A percentile compares a stretch with the other conserved stretches of the same genome.
These are phyloP conservation scores for Rutstroemia sp. DNA, from an alignment of 2,329 filamentous ascomycete species.

Conservation along the genomic window DNA sequence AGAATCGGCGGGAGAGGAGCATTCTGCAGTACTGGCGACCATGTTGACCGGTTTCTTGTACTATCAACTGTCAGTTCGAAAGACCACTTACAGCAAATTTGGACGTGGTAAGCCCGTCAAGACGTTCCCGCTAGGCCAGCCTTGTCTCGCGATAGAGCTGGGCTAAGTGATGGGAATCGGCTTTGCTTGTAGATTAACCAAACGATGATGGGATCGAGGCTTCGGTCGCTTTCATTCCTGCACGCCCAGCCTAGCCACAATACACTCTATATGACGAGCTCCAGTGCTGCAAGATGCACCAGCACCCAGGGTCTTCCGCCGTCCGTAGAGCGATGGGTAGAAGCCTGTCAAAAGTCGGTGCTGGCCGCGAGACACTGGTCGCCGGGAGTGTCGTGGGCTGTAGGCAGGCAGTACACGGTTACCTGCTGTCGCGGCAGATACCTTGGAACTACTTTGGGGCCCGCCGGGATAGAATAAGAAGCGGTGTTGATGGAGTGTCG, in stretches of 20 bases:
- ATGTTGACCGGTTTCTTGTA: neutral
- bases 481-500: neutral
- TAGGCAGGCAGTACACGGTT: neutral
- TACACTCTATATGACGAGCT: neutral
- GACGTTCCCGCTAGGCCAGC: neutral
- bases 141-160: neutral
- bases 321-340: constrained; percentile 1
- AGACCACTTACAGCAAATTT: neutral
- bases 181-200: neutral
- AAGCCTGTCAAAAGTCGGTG: constrained; percentile 2
- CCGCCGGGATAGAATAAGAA: neutral
- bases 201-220: neutral
- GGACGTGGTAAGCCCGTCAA: neutral
- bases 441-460: neutral
- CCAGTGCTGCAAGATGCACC: neutral
- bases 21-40: neutral
- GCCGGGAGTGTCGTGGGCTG: neutral
- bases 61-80: neutral
- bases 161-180: neutral
- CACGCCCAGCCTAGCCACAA: neutral
- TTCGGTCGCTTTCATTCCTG: neutral
- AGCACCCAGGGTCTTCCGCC: neutral
- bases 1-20: neutral
- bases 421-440: neutral
- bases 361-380: constrained; percentile 1